Conservation (phyloP, 2,329 filamentous ascomycete species). For the Daldinia eschscholtzii region DNA sequence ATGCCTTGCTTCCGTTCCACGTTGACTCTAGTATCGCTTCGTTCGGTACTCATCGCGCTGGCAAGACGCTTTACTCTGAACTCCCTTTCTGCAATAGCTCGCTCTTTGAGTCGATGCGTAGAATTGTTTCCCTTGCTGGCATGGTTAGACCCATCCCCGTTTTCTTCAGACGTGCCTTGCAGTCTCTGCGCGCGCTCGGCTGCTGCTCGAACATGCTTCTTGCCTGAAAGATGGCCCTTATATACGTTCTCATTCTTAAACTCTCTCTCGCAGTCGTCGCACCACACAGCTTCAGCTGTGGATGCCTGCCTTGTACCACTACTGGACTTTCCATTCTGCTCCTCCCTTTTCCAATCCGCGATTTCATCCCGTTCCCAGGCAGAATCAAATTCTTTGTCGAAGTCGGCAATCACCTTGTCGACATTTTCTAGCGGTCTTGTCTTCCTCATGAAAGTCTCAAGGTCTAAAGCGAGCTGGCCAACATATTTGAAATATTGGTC, state of each 20-base stretch:
- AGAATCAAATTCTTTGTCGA: constrained; percentile 86
- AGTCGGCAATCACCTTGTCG: constrained; percentile 79
- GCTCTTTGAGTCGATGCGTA: constrained; percentile 80
- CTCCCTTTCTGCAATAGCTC: constrained; percentile 90
- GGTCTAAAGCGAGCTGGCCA: constrained; percentile 80
- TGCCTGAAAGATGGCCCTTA: constrained; percentile 86
- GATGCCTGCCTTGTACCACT: constrained; percentile 54
- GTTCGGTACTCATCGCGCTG: constrained; percentile 85
- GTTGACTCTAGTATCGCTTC: constrained; percentile 90
- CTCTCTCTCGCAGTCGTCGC: constrained; percentile 90
- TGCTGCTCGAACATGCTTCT: constrained; percentile 91
- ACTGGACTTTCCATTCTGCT: constrained; percentile 55
- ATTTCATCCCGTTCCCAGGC: constrained; percentile 86
- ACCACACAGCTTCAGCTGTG: constrained; percentile 80
- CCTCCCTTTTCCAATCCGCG: constrained; percentile 78
- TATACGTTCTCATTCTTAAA: constrained; percentile 97
- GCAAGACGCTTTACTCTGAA: constrained; percentile 84
- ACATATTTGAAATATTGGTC: constrained; percentile 95
- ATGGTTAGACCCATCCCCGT: constrained; percentile 45
- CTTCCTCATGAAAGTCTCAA: constrained; percentile 88
- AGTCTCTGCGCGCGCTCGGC: constrained; percentile 70
- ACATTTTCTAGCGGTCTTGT: constrained; percentile 89
- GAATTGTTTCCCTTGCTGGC: constrained; percentile 52
- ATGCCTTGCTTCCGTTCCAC: constrained; percentile 97
- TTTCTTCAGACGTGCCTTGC: constrained; percentile 54